Percentiles rank a stretch among this genome's conserved stretches.
Evolutionary conservation across 305 asterid genomes (phyloP).

Genomic region (Solanum chacoense): DNA sequence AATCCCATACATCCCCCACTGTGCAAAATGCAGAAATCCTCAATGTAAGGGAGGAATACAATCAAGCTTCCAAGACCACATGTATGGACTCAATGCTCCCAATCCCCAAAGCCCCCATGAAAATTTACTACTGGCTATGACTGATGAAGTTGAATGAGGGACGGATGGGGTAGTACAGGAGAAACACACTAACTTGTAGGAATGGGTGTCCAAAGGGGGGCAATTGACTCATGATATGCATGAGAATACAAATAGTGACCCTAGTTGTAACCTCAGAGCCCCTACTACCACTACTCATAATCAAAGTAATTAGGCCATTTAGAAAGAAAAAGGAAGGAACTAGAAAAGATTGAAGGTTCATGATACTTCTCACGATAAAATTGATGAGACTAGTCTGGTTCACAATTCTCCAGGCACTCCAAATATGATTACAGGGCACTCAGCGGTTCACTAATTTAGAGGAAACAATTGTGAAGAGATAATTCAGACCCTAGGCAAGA

Average conservation of each 20-base stretch:
- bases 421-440: neutral
- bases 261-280: neutral
- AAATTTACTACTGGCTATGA: neutral
- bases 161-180: fast-evolving
- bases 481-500: neutral
- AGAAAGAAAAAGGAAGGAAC: neutral
- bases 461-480: neutral
- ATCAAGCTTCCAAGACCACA: neutral
- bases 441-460: too few relatives aligned
- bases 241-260: too few relatives aligned
- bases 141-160: neutral
- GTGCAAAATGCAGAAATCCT: neutral
- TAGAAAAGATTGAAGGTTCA: neutral
- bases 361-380: neutral
- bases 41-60: neutral
- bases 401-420: neutral
- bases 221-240: neutral
- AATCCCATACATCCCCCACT: neutral
- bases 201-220: neutral
- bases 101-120: neutral
- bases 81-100: neutral
- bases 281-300: neutral
- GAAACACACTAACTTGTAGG: neutral
- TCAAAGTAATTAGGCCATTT: neutral
- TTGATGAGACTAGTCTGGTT: neutral